These are phyloP conservation scores for Epichloe baconii DNA, from an alignment of 2,329 filamentous ascomycete genomes.

Conservation along the genomic window DNA sequence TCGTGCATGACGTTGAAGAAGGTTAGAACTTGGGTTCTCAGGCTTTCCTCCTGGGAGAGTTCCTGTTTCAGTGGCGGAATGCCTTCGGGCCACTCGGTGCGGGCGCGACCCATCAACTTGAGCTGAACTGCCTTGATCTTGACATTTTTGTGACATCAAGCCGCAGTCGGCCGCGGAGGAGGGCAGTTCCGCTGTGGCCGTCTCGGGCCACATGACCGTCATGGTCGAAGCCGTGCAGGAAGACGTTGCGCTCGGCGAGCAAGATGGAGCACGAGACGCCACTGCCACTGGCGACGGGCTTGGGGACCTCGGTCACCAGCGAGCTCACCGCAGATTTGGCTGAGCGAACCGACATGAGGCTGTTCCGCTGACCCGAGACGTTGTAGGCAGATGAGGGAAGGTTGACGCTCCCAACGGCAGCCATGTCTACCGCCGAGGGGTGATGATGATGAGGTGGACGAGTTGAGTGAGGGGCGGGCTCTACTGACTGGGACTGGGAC, in stretches of 20 bases:
- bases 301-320: constrained; percentile 42
- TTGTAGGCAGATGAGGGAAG: constrained; percentile 13
- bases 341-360: constrained; percentile 36
- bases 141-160: constrained; percentile 82
- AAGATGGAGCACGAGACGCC: constrained; percentile 62
- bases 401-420: constrained; percentile 12
- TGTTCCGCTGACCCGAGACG: constrained; percentile 28
- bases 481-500: no score
- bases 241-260: constrained; percentile 68
- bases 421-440: constrained; percentile 9
- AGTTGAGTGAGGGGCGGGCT: background rate
- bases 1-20: constrained; percentile 76
- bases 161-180: constrained; percentile 74
- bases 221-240: constrained; percentile 67
- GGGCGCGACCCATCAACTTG: constrained; percentile 71
- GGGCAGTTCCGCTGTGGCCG: constrained; percentile 57
- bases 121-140: constrained; percentile 89
- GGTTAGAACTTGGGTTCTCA: constrained; percentile 78
- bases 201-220: constrained; percentile 40
- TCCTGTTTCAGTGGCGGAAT: constrained; percentile 81
- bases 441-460: background rate
- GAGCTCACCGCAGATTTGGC: constrained; percentile 38
- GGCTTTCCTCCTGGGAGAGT: constrained; percentile 67
- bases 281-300: constrained; percentile 67
- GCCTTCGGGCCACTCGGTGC: constrained; percentile 93